phyloP scores from a whole-genome alignment of 192 early-diverging fungal genomes.

The Thoreauomyces humboldtii region DNA sequence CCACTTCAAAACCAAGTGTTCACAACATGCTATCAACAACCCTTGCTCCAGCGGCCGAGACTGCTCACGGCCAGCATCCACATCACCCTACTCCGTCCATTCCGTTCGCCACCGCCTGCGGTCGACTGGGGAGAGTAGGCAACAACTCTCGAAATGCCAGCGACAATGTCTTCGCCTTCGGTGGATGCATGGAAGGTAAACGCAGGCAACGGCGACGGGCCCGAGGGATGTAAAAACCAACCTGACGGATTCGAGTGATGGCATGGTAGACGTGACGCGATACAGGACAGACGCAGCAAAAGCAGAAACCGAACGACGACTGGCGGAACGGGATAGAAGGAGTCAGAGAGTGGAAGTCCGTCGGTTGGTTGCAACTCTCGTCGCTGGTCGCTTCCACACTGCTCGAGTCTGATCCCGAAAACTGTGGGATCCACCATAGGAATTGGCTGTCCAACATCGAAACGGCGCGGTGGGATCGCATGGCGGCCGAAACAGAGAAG shows the following conservation, averaged over 20 bases:
- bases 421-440: background rate
- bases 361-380: conserved; percentile 6
- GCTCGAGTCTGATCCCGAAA: background rate
- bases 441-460: conserved; percentile 35
- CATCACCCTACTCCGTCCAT: background rate
- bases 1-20: too few relatives aligned
- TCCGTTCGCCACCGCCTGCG: background rate
- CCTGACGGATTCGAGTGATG: too few relatives aligned
- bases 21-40: too few relatives aligned
- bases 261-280: conserved; percentile 27
- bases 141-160: conserved; percentile 39
- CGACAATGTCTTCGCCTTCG: conserved; percentile 40
- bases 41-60: too few relatives aligned
- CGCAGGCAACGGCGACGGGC: conserved; percentile 2
- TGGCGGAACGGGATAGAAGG: conserved; percentile 28
- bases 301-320: conserved; percentile 21
- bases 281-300: conserved; percentile 32
- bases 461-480: conserved; percentile 32
- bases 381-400: background rate
- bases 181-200: conserved; percentile 29
- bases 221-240: too few relatives aligned
- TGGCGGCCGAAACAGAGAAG: conserved; percentile 18
- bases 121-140: conserved; percentile 26
- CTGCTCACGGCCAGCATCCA: too few relatives aligned
- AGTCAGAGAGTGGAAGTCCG: conserved; percentile 18